Evolutionary conservation across 345 rosid species (phyloP), one percentile per base, ranked within the genome.

Genomic region (Pseudoturritis turrita): DNA sequence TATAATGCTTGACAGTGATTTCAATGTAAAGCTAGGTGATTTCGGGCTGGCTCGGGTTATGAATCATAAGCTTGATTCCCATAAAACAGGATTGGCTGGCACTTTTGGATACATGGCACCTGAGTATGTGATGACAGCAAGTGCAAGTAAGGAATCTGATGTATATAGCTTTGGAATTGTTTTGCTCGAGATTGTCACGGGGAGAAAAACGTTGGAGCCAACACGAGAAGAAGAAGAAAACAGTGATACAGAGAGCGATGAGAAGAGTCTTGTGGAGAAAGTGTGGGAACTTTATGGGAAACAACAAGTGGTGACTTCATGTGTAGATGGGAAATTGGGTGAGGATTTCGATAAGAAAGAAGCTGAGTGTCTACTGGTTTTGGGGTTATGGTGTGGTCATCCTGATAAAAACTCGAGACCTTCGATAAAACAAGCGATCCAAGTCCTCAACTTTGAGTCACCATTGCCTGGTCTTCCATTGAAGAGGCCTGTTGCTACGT

Each of bases 31-130:
- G 76, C 43, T 82, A 6, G 88, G 88, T n/a, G 81, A 85, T 57
- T 85, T 82, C 1, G 83, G 85, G 10, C 31, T 82, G 36, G 86
- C 85, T 18, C 29, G 81, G 58, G 45, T 62, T 14, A 60, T 75
- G 78, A 70, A 74, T 62, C 85, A 82, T 65, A 80, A 82, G 46
- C 51, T 78, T 36, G 84, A 74, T 10, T 69, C 77, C 0, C 75
- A 73, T 19, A 78, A 82, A 5, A 82, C 77, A 6, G 75, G 78
- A 0, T 55, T 82, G 57, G 81, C 78, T 4, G 84, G 86, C 25
- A 84, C 86, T 5, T 62, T 80, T 17, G 84, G 88, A 3, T 82
- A 84, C 75, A 65, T 84, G 81, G 81, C 85, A 17, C 79, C 83
- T 3, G 82, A 77, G 22, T 65, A 75, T 22, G 73, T 80, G 9